Percentiles rank a stretch among this genome's conserved stretches.
These are phyloP conservation scores for Celoporthe dispersa DNA, from an alignment of 2,329 filamentous ascomycete genomes.

Conservation along the genomic window DNA sequence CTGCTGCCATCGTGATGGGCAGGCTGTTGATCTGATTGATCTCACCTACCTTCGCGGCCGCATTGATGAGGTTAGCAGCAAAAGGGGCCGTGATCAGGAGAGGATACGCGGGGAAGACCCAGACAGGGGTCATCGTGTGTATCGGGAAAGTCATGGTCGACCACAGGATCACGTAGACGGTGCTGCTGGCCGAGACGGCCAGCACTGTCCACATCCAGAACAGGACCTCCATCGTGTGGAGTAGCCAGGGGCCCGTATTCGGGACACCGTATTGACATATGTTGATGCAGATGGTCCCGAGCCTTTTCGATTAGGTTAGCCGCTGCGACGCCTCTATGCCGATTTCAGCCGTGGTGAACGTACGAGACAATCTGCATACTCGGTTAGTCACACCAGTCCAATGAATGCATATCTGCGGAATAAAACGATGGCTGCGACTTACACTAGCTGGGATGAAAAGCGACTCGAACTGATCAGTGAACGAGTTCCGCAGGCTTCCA, in stretches of 20 bases:
- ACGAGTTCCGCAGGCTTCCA: conserved; percentile 71
- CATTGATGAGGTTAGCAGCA: conserved; percentile 60
- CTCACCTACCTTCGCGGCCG: conserved; percentile 39
- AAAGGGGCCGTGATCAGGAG: conserved; percentile 77
- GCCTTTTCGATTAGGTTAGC: conserved; percentile 48
- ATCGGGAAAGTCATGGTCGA: conserved; percentile 63
- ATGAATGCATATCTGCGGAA: not conserved
- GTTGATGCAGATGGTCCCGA: conserved; percentile 78
- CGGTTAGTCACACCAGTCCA: conserved; percentile 5
- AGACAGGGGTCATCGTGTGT: conserved; percentile 83
- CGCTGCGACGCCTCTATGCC: conserved; percentile 42
- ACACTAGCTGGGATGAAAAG: conserved; percentile 75
- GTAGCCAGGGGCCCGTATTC: conserved; percentile 66
- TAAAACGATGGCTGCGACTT: conserved; percentile 37
- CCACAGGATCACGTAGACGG: conserved; percentile 76
- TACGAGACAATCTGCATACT: conserved; percentile 48
- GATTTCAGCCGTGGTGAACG: conserved; percentile 31
- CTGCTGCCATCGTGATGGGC: conserved; percentile 53
- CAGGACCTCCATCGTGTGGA: conserved; percentile 62
- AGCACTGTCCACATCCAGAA: conserved; percentile 77
- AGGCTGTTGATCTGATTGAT: conserved; percentile 44
- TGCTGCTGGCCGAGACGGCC: conserved; percentile 69
- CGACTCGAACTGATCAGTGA: conserved; percentile 77
- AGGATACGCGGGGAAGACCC: conserved; percentile 87
- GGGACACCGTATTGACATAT: conserved; percentile 75